Base-by-base conservation (phyloP, 805 yeast genomes). In the Yarrowia sp. region DNA sequence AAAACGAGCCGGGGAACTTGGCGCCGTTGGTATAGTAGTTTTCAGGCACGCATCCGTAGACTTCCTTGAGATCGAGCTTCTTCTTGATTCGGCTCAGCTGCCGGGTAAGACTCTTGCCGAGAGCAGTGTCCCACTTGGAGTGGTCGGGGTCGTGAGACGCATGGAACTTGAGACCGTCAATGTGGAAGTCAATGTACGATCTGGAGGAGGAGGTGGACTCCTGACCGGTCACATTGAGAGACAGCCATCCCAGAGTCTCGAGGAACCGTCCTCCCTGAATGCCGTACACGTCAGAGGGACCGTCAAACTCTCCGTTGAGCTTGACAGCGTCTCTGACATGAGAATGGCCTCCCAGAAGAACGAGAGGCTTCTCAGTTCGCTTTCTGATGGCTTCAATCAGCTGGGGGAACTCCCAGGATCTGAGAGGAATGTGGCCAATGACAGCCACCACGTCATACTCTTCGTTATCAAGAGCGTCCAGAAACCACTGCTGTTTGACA, bases 251-350 rank as follows among this genome's bases (percentile, higher is more conserved):
- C n/a, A 90, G 84, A 0, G 98, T 94, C 76, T 94, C 98, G 75
- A 97, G 86, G 76, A 90, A 94, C 63, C 97, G 82, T 0, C 98
- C 98, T 75, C 97, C 90, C 79, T 94, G 97, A n/a, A 94, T 78
- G 0, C 89, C 67, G 26, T 19, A 38, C 22, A 63, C 97, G 0
- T 90, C 86, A 32, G 93, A 84, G 61, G 79, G 80, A 1, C 81
- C 79, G 74, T 94, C 98, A 64, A 87, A 81, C 4, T 85, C 80
- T 7, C 81, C 79, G 74, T 94, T 98, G 64, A 87, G 81, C 3
- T 85, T 80, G 8, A 86, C 83, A 77, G 89, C 94, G 77, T 94
- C 98, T 71, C 98, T 82, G 15, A 94, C 87, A 76, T 94, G 98
- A 38, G 96, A 87, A 78, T 94, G 98, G 0, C 98, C 98, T 1